Conservation (phyloP, 1,139 yeast genomes). For the Pichia sp. region DNA sequence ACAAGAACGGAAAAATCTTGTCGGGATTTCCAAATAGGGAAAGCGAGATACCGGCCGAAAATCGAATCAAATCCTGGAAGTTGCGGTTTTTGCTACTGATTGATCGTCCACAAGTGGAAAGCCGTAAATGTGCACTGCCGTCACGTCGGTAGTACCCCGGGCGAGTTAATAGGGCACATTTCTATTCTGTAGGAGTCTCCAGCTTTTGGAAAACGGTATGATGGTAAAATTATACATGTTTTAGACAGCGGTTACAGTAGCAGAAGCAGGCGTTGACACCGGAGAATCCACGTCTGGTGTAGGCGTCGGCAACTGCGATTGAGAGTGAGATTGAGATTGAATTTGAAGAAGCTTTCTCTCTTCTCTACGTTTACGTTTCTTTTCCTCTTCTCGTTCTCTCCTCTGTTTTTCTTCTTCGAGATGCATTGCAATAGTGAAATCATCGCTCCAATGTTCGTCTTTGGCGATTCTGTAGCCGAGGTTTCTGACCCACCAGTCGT, state of each 20-base stretch:
- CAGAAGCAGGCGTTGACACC: too few relatives aligned
- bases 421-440: conserved; percentile 16
- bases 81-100: too few relatives aligned
- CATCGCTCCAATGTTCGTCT: conserved; percentile 22
- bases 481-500: conserved; percentile 18
- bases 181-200: too few relatives aligned
- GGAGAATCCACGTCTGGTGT: neutral
- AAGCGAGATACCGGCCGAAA: too few relatives aligned
- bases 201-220: neutral
- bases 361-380: conserved; percentile 12
- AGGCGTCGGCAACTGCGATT: neutral
- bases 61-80: too few relatives aligned
- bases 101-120: too few relatives aligned
- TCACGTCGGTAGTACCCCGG: too few relatives aligned
- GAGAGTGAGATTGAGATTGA: neutral
- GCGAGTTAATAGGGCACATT: too few relatives aligned
- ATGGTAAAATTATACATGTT: neutral
- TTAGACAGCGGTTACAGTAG: too few relatives aligned
- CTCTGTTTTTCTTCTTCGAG: conserved; percentile 13
- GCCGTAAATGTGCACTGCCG: too few relatives aligned
- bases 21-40: too few relatives aligned
- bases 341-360: conserved; percentile 5
- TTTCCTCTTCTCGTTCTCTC: conserved; percentile 11
- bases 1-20: too few relatives aligned
- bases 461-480: conserved; percentile 19